Evolutionary conservation across 1,284 basidiomycete genomes (phyloP).

Genomic region (Veloboletus limbatus): DNA sequence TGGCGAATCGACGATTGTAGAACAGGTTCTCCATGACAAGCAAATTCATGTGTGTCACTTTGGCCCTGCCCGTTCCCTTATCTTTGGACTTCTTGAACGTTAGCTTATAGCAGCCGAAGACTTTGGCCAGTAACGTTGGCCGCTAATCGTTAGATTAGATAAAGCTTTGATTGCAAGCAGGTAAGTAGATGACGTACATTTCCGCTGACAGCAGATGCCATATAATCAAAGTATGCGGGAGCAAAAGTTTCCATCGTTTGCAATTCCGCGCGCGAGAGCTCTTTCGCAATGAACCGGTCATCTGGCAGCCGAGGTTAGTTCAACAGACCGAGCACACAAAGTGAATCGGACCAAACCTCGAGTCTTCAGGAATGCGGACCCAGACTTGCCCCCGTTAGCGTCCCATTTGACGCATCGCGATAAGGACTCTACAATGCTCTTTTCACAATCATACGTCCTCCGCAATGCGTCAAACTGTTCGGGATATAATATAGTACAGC

Average conservation of each 20-base stretch:
- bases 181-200: slow-evolving; percentile 50
- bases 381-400: slow-evolving; percentile 93
- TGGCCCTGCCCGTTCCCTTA: slow-evolving; percentile 58
- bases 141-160: slow-evolving; percentile 49
- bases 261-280: slow-evolving; percentile 88
- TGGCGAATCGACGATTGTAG: slow-evolving; percentile 85
- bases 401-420: slow-evolving; percentile 97
- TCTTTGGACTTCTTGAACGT: slow-evolving; percentile 85
- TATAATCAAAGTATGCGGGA: slow-evolving; percentile 97
- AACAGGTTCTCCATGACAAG: slow-evolving; percentile 98
- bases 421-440: slow-evolving; percentile 90
- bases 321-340: neutral
- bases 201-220: slow-evolving; percentile 81
- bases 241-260: slow-evolving; percentile 97
- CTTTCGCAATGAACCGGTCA: slow-evolving; percentile 98
- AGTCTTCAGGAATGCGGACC: slow-evolving; percentile 95
- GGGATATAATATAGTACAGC: slow-evolving; percentile 93
- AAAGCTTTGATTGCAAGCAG: neutral
- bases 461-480: slow-evolving; percentile 97
- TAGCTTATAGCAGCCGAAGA: slow-evolving; percentile 97
- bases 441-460: slow-evolving; percentile 89
- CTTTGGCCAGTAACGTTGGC: slow-evolving; percentile 93
- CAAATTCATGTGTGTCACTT: slow-evolving; percentile 90
- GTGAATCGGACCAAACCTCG: slow-evolving; percentile 53
- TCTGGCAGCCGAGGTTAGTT: slow-evolving; percentile 47